Evolutionary conservation across 345 rosid genomes (phyloP), one percentile per base, ranked within the genome.

Genomic region (Streptanthus diversifolius): DNA sequence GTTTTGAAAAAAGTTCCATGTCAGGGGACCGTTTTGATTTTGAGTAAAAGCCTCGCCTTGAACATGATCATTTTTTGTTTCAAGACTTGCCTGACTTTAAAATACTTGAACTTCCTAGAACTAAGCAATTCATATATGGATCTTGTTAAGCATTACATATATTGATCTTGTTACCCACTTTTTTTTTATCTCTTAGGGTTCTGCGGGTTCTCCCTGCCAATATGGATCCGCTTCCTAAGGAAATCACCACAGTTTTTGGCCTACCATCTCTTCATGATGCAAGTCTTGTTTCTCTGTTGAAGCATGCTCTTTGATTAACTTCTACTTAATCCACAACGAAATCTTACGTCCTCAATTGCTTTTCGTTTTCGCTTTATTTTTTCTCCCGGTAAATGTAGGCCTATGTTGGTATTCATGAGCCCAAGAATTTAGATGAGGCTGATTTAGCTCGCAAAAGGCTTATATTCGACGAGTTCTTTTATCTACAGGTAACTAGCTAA

Each of bases 361-460:
- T 44, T 14, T 53, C 64, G 22, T 37, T 59, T n/a, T 36, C 14
- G 24, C 12, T 54, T 24, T 45, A 45, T 33, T 45, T 47, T 19
- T 66, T 39, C 27, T 81, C 66, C 24, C 76, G 76, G 60, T 80
- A 60, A 66, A 65, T 82, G 78, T 72, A 93, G 96, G 97, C 97
- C 27, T 93, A 89, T 70, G 43, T 73, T 65, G 89, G 91, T 68
- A 91, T 93, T 74, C 98, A 93, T 79, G 87, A 80, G 76, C 98
- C 98, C 19, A 88, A 83, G 79, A 88, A 68, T 79, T 77, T 81
- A 55, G 91, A 77, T 30, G 97, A 93, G 77, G 95, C 97, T 63
- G 95, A 91, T 83, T 82, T 83, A 77, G 95, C 98, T 84, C 97
- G 96, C 76, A 93, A 87, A 84, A 86, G 98, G 73, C 85, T 91